Percentiles rank a stretch among this genome's conserved stretches.
phyloP scores from a whole-genome alignment of 257 asterid genomes.

The Haberlea rhodopensis region DNA sequence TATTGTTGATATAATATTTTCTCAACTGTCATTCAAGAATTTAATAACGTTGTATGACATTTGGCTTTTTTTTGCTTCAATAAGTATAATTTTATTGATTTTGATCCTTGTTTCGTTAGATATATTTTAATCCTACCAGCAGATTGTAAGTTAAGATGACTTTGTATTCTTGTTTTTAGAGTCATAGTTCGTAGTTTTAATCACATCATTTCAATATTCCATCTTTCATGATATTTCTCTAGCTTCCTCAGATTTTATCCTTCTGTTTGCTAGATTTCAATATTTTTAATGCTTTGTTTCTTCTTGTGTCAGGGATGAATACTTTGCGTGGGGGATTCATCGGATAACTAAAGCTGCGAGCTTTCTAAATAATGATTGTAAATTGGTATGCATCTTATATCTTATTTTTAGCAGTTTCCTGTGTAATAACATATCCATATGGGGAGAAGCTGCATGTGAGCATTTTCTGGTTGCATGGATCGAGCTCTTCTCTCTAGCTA shows the following conservation, averaged over 20 bases:
- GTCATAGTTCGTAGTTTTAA: conserved; percentile 3
- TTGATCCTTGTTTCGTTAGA: conserved; percentile 20
- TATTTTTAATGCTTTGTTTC: conserved; percentile 20
- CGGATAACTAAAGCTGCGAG: conserved; percentile 99
- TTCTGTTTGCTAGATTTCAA: conserved; percentile 24
- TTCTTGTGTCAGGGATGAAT: conserved; percentile 72
- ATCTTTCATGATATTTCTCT: neutral
- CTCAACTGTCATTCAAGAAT: conserved; percentile 20
- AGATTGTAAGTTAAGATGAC: conserved; percentile 1
- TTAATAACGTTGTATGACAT: conserved; percentile 15
- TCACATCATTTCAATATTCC: neutral
- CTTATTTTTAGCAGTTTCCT: conserved; percentile 12
- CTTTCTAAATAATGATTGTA: conserved; percentile 97
- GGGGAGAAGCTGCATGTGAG: conserved; percentile 12
- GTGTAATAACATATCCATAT: conserved; percentile 19
- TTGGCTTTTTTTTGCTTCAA: conserved; percentile 15
- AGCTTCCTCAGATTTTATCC: conserved; percentile 18
- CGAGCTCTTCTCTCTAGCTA: neutral
- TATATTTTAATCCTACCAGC: conserved; percentile 15
- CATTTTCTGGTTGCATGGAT: neutral
- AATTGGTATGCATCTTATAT: conserved; percentile 60
- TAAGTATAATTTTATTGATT: conserved; percentile 11
- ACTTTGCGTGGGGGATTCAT: conserved; percentile 96
- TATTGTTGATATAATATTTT: conserved; percentile 23
- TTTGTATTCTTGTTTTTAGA: conserved; percentile 17